phyloP scores from a whole-genome alignment of 2,329 filamentous ascomycete species.

The Fusarium guadeloupense region DNA sequence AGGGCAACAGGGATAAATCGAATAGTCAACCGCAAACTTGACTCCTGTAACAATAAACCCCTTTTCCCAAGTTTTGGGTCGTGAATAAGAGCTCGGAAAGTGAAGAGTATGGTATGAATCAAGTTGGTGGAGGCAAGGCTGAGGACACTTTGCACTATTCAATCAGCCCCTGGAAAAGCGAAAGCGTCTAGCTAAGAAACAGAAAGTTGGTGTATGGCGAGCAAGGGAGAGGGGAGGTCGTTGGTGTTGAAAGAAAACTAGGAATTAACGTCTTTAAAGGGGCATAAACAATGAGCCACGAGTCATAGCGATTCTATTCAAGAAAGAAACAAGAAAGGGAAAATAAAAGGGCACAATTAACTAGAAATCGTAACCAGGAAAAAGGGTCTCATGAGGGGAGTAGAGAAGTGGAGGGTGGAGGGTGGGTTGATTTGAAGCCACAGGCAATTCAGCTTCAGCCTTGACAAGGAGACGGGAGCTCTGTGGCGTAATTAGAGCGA shows the following conservation, averaged over 20 bases:
- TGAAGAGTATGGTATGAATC: slow-evolving; percentile 20
- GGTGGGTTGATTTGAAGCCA: slow-evolving; percentile 28
- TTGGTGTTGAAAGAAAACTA: background rate
- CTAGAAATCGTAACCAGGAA: background rate
- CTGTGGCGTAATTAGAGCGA: slow-evolving; percentile 13
- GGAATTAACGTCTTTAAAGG: background rate
- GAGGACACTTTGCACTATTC: slow-evolving; percentile 44
- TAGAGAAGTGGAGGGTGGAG: background rate
- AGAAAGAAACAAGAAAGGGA: background rate
- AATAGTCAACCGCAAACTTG: slow-evolving; percentile 10
- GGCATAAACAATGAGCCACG: background rate
- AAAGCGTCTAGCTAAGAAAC: slow-evolving; percentile 14
- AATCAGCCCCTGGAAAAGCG: slow-evolving; percentile 30
- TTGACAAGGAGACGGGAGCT: slow-evolving; percentile 10
- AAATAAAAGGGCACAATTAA: background rate
- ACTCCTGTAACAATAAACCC: slow-evolving; percentile 13
- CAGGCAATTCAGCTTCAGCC: slow-evolving; percentile 30
- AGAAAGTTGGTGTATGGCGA: slow-evolving; percentile 8
- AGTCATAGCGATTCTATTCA: background rate
- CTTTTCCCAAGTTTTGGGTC: slow-evolving; percentile 8
- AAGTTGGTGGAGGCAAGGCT: slow-evolving; percentile 39
- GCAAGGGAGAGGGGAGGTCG: slow-evolving; percentile 4
- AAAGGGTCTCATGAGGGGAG: slow-evolving; percentile 18
- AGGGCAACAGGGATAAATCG: slow-evolving; percentile 16
- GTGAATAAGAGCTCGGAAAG: slow-evolving; percentile 7